phyloP scores from a whole-genome alignment of 169 alveolate species.

The Plasmodium cynomolgi region DNA sequence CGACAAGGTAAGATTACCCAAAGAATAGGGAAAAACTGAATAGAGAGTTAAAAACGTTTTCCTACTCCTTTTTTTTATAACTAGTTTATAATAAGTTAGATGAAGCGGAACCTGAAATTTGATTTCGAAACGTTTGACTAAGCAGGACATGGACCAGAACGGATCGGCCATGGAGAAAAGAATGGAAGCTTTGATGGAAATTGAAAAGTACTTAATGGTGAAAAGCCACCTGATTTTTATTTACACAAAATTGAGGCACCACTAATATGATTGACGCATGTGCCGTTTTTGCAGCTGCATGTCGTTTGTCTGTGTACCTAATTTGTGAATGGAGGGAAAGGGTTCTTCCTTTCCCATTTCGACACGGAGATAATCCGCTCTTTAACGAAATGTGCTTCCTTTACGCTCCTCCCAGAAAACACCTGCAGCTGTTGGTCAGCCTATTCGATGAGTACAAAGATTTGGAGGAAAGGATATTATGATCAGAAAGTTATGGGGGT shows the following conservation, averaged over 20 bases:
- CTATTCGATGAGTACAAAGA: constrained; percentile 52
- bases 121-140: background rate
- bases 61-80: background rate
- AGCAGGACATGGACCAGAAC: constrained; percentile 1
- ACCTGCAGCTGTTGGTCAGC: constrained; percentile 19
- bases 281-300: background rate
- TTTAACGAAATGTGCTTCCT: background rate
- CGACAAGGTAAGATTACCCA: background rate
- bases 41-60: background rate
- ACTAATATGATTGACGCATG: background rate
- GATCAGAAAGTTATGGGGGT: background rate
- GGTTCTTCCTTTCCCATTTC: background rate
- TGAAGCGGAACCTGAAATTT: background rate
- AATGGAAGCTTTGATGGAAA: constrained; percentile 40
- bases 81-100: background rate
- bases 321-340: background rate
- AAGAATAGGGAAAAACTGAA: background rate
- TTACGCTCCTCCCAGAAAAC: constrained; percentile 15
- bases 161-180: constrained; percentile 35
- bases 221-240: background rate
- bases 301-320: background rate
- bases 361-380: background rate
- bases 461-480: constrained; percentile 34
- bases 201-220: constrained; percentile 41
- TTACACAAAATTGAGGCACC: background rate